Evolutionary conservation across 176 grass and related monocot genomes (phyloP), one percentile per base, ranked within the genome.

Genomic region (Phragmites australis): DNA sequence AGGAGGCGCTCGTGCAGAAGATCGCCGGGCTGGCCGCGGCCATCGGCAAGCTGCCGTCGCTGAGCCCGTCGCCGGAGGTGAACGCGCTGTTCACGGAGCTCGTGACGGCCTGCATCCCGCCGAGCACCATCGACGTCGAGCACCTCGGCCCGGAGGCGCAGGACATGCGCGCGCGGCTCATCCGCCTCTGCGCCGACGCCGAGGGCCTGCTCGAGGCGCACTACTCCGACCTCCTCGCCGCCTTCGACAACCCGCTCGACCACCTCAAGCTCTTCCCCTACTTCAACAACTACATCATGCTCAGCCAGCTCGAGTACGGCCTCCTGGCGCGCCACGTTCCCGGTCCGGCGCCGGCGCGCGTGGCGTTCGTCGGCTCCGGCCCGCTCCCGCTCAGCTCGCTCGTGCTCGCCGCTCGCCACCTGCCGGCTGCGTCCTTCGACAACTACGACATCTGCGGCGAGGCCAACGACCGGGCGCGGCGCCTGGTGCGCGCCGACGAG

Each of bases 71-170:
- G 18, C 62, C 64, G 23, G 85, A 84, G 71, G 96, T 99, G 58
- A 79, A 95, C 88, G 80, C 70, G 8, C 90, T 99, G n/a, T 99
- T 99, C 79, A 95, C 90, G 1, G 79, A 93, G 27, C 88, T 99
- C 0, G 96, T 99, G 2, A 9, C 44, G 5, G 49, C 90, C 1
- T 99, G 96, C 93, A 87, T 99, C 86, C 92, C 96, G 21, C 78
- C 72, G 0, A 86, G 62, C 67, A 7, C 14, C 6, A 71, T 99
- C 0, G 96, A 99, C 66, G 93, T 91, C 4, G 63, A 89, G 12
- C n/a, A 31, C 11, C 90, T 99, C 14, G 62, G 41, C 22, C 42
- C 63, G 9, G 66, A 89, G 45, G 88, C 30, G 21, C 90, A 93
- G 85, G 75, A 91, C 45, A 99, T 91, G 96, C 83, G 96, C 32